Conservation (phyloP, 1,139 yeast genomes). For the Blastobotrys capitulatus region DNA sequence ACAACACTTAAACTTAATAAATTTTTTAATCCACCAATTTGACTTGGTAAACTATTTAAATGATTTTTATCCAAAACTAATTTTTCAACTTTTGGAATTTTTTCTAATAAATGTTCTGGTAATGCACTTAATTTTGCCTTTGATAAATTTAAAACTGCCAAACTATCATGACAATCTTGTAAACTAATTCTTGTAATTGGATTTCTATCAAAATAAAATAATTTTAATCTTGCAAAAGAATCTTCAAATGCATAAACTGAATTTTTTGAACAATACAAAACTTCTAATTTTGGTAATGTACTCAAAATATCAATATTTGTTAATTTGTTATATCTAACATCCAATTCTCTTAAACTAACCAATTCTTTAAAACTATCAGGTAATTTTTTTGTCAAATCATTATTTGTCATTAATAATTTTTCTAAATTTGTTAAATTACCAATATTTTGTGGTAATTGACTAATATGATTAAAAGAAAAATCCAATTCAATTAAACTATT, state of each 20-base stretch:
- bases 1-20: constrained; percentile 64
- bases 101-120: constrained; percentile 57
- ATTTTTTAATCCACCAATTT: constrained; percentile 53
- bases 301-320: constrained; percentile 60
- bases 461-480: constrained; percentile 73
- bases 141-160: constrained; percentile 70
- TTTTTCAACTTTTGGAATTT: constrained; percentile 64
- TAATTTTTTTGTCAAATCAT: constrained; percentile 52
- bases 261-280: constrained; percentile 71
- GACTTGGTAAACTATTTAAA: constrained; percentile 68
- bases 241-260: constrained; percentile 67
- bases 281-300: constrained; percentile 61
- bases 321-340: constrained; percentile 69
- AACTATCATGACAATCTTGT: constrained; percentile 50
- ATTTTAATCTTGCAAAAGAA: constrained; percentile 25
- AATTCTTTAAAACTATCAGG: constrained; percentile 53
- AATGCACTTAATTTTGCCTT: constrained; percentile 78
- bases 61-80: constrained; percentile 79
- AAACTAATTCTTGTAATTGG: constrained; percentile 76
- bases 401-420: constrained; percentile 70
- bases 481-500: constrained; percentile 62
- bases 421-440: constrained; percentile 55
- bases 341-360: constrained; percentile 61
- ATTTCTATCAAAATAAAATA: constrained; percentile 57
- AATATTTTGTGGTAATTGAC: constrained; percentile 55